These are phyloP conservation scores for Rhizopogon vesiculosus DNA, from an alignment of 768 basidiomycete species.

Conservation along the genomic window DNA sequence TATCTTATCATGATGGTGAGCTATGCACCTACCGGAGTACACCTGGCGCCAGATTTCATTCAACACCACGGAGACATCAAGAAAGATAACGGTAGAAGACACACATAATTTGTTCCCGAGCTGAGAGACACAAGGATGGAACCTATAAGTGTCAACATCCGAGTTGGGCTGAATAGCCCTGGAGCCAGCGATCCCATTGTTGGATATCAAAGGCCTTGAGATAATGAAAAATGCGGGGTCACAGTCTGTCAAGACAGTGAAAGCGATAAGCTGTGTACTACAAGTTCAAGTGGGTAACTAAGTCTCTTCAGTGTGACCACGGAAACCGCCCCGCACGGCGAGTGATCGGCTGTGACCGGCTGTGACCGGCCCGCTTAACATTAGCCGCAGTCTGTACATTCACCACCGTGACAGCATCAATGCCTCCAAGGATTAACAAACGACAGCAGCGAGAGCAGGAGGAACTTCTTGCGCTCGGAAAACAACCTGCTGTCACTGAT, in stretches of 20 bases:
- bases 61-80: not conserved
- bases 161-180: constrained; percentile 32
- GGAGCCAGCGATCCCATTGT: constrained; percentile 16
- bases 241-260: not conserved
- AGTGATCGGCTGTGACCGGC: too few relatives aligned
- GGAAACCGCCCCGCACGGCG: too few relatives aligned
- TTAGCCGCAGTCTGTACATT: too few relatives aligned
- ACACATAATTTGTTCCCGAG: constrained; percentile 74
- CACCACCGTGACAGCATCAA: constrained; percentile 21
- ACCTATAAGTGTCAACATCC: constrained; percentile 45
- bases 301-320: too few relatives aligned
- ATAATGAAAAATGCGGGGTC: not conserved
- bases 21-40: constrained; percentile 20
- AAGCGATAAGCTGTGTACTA: not conserved
- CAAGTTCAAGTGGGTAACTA: too few relatives aligned
- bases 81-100: constrained; percentile 17
- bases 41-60: constrained; percentile 12
- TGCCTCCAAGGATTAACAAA: constrained; percentile 77
- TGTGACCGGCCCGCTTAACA: too few relatives aligned
- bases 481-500: constrained; percentile 16
- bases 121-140: constrained; percentile 58
- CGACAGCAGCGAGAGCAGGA: constrained; percentile 84
- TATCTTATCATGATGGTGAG: not conserved
- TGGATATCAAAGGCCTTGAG: not conserved
- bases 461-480: constrained; percentile 58